Percentiles rank a stretch among this genome's conserved stretches.
phyloP scores from a whole-genome alignment of 768 basidiomycete species.

The Pisolithus orientalis region DNA sequence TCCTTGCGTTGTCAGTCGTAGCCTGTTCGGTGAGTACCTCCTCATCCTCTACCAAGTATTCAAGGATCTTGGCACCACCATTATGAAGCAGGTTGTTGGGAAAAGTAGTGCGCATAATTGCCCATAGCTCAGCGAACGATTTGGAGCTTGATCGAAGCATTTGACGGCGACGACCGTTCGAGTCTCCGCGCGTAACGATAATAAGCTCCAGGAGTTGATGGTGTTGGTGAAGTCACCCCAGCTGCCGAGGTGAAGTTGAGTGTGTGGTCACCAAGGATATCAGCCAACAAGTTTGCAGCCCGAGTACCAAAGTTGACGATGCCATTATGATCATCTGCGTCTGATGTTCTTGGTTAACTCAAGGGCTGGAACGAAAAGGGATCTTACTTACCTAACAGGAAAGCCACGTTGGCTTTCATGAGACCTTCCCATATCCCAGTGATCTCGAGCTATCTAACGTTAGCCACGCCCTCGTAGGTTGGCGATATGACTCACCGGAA shows the following conservation, averaged over 20 bases:
- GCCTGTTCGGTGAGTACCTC: slow-evolving; percentile 35
- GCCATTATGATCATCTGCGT: slow-evolving; percentile 36
- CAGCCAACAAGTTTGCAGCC: slow-evolving; percentile 38
- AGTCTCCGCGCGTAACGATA: neutral
- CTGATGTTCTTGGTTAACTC: slow-evolving; percentile 22
- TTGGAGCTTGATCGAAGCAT: slow-evolving; percentile 49
- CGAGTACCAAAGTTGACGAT: slow-evolving; percentile 34
- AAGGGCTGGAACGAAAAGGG: neutral
- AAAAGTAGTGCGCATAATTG: slow-evolving; percentile 35
- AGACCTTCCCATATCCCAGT: slow-evolving; percentile 53
- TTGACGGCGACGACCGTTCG: slow-evolving; percentile 20
- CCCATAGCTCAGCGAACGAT: slow-evolving; percentile 58
- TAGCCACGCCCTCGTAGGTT: slow-evolving; percentile 1
- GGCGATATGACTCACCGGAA: slow-evolving; percentile 42
- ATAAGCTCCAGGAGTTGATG: neutral
- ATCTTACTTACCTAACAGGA: slow-evolving; percentile 37
- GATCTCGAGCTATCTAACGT: slow-evolving; percentile 36
- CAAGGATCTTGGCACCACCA: slow-evolving; percentile 42
- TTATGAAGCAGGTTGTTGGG: slow-evolving; percentile 35
- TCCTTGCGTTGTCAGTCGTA: slow-evolving; percentile 37
- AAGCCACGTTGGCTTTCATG: slow-evolving; percentile 41
- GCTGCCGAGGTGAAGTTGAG: slow-evolving; percentile 36
- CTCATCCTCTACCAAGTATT: slow-evolving; percentile 43
- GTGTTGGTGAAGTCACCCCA: slow-evolving; percentile 9
- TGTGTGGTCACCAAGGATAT: slow-evolving; percentile 41